phyloP scores from a whole-genome alignment of 305 asterid species.

The Fraxinus velutina region DNA sequence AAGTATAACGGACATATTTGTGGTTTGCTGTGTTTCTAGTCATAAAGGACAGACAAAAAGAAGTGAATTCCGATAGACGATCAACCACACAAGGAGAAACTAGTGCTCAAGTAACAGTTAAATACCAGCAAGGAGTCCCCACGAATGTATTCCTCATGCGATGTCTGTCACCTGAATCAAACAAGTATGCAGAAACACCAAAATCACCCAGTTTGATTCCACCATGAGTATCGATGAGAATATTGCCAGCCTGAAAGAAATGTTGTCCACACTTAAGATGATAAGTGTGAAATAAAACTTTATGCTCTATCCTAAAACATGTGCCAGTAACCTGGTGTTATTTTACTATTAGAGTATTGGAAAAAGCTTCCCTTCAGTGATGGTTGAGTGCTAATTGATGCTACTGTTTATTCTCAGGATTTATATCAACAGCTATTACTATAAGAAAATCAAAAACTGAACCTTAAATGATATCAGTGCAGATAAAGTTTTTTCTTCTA shows the following conservation, averaged over 20 bases:
- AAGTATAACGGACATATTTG: background rate
- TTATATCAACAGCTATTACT: background rate
- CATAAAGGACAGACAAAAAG: slow-evolving; percentile 1
- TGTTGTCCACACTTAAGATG: slow-evolving; percentile 13
- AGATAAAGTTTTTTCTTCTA: background rate
- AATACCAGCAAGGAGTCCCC: slow-evolving; percentile 98
- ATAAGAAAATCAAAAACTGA: background rate
- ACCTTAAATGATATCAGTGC: background rate
- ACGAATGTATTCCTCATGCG: slow-evolving; percentile 93
- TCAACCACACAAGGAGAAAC: background rate
- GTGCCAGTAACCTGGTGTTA: background rate
- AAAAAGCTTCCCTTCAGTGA: background rate
- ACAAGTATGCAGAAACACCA: slow-evolving; percentile 97
- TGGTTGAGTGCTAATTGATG: background rate
- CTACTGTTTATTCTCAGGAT: background rate
- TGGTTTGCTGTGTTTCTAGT: slow-evolving; percentile 3
- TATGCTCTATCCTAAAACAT: background rate
- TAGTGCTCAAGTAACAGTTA: background rate
- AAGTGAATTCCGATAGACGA: background rate
- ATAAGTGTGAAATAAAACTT: background rate
- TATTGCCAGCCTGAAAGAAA: slow-evolving; percentile 77
- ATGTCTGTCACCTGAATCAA: slow-evolving; percentile 93
- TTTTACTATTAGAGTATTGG: background rate
- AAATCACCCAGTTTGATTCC: slow-evolving; percentile 92
- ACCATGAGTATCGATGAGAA: slow-evolving; percentile 79